Base-by-base conservation (phyloP, 495 filamentous ascomycete genomes). In the Talaromyces wortmannii region DNA sequence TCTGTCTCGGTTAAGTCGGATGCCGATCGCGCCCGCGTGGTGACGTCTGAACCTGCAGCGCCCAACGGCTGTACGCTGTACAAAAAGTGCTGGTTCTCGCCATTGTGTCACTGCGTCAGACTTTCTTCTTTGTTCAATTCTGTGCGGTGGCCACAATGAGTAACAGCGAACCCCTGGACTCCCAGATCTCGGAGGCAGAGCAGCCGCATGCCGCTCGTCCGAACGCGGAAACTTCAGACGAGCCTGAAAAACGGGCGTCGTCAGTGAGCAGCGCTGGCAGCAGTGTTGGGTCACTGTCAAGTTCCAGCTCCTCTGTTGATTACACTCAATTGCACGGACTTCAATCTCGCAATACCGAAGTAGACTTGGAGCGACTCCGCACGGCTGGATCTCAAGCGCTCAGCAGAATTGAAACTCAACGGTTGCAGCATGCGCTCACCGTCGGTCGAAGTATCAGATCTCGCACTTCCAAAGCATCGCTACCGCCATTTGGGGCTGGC, bases 361-460 rank as follows among this genome's bases (percentile, higher is more conserved):
- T 78, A 58, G 88, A 90, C 50, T 75, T 90, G 12, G 88, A 91
- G 62, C 74, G 87, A 57, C 80, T 86, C 59, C 60, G 61, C 45
- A 65, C 67, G 7, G 54, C 29, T 6, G 23, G 48, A 3, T 67
- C 69, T 0, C 88, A 87, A 47, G 86, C 82, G 48, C 70, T 95
- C 23, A 86, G 83, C 61, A 78, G 90, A 16, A 91, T 91, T 58
- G 79, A 91, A 56, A 73, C 70, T 3, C 70, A 73, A 40, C 65
- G 70, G 4, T 59, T 67, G 3, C 70, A 73, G 51, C 70, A 73
- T 62, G 54, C 63, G 11, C 56, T 66, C 36, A 73, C 70, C 5
- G 67, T 73, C 32, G 70, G 68, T 45, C 67, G 67, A 48, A 69
- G 67, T 48, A 57, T 67, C 36, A 63, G 57, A 50, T 69, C 66